phyloP scores from a whole-genome alignment of 2,329 filamentous ascomycete species.

The Chaetomium sp. region DNA sequence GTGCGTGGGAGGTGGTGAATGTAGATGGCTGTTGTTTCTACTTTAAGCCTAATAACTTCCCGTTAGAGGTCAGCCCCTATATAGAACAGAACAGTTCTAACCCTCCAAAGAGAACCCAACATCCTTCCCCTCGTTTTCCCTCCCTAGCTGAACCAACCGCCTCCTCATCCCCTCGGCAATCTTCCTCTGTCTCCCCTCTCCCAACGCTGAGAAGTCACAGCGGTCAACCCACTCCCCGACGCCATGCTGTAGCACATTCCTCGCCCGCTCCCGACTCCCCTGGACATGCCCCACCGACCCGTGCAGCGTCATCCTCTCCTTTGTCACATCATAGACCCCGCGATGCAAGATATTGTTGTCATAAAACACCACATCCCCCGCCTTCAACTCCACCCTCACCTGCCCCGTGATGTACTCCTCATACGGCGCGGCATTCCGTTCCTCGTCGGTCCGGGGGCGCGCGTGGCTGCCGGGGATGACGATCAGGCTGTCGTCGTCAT shows the following conservation, averaged over 20 bases:
- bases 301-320: conserved; percentile 71
- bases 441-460: conserved; percentile 68
- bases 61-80: background rate
- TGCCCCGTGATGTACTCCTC: conserved; percentile 64
- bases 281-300: conserved; percentile 67
- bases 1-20: background rate
- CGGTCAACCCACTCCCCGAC: conserved; percentile 66
- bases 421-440: conserved; percentile 68
- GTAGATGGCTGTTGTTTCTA: background rate
- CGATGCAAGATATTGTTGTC: conserved; percentile 86
- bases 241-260: conserved; percentile 76
- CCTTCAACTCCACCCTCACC: conserved; percentile 64
- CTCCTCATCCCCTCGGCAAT: conserved; percentile 66
- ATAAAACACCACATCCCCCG: conserved; percentile 84
- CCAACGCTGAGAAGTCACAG: conserved; percentile 57
- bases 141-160: conserved; percentile 63
- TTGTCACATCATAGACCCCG: conserved; percentile 61
- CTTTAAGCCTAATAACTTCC: background rate
- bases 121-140: conserved; percentile 52
- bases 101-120: conserved; percentile 66
- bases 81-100: conserved; percentile 35
- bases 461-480: conserved; percentile 77
- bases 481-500: conserved; percentile 71
- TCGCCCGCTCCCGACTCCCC: conserved; percentile 59
- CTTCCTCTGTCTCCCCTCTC: conserved; percentile 42